Evolutionary conservation across 306 rosid genomes (phyloP).

Genomic region (Cicer judaicum): DNA sequence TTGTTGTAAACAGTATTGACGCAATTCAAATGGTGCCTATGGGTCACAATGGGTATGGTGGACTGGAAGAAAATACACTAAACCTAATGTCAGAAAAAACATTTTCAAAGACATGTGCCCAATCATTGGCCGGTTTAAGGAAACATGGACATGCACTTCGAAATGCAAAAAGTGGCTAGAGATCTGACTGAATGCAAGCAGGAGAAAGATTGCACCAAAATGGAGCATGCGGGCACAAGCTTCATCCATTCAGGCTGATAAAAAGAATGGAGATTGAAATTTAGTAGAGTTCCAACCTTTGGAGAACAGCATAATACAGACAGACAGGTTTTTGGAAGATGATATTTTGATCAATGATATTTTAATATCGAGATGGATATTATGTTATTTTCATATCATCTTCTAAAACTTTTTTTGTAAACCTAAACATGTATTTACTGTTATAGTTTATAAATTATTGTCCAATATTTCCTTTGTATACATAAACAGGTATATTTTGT

Average conservation of each 20-base stretch:
- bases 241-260: background rate
- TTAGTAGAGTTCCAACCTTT: background rate
- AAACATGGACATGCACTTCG: background rate
- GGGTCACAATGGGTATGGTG: background rate
- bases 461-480: background rate
- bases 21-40: background rate
- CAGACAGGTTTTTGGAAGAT: background rate
- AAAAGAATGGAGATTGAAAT: background rate
- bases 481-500: background rate
- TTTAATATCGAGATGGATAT: background rate
- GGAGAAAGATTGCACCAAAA: background rate
- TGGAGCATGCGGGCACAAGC: background rate
- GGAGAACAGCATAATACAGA: background rate
- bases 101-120: background rate
- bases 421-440: background rate
- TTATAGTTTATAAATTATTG: background rate
- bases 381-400: background rate
- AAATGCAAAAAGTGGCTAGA: conserved; percentile 5
- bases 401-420: conserved; percentile 2
- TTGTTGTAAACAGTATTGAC: background rate
- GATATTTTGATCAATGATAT: background rate
- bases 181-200: background rate
- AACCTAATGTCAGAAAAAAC: background rate
- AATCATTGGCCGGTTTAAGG: background rate
- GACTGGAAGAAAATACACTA: background rate